phyloP scores from a whole-genome alignment of 352 stramenopile species.

The Hyaloperonospora brassicae region DNA sequence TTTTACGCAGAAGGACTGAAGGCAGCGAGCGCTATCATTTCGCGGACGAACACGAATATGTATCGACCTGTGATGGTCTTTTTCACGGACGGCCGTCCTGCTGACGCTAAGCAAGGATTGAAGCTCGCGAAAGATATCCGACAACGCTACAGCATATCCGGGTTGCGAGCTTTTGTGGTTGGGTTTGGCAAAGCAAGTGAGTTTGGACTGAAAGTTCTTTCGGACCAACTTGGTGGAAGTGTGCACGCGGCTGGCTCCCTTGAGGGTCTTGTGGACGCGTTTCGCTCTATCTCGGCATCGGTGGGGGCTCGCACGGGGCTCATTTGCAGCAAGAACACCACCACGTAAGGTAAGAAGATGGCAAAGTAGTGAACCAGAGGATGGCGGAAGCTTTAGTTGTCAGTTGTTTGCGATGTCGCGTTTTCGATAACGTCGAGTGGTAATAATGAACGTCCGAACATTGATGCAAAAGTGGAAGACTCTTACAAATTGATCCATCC shows the following conservation, averaged over 20 bases:
- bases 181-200: constrained; percentile 31
- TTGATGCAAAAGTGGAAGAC: no score
- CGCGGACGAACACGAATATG: constrained; percentile 19
- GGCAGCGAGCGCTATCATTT: constrained; percentile 30
- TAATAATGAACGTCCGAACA: no score
- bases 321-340: constrained; percentile 10
- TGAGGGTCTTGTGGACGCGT: constrained; percentile 23
- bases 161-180: constrained; percentile 28
- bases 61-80: constrained; percentile 40
- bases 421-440: no score
- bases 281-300: constrained; percentile 34
- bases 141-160: constrained; percentile 16
- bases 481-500: no score
- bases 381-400: no score
- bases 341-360: not conserved
- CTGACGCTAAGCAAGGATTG: constrained; percentile 25
- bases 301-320: constrained; percentile 31
- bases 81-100: constrained; percentile 37
- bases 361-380: no score
- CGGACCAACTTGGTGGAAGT: constrained; percentile 21
- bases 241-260: constrained; percentile 22
- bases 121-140: constrained; percentile 24
- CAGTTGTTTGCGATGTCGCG: no score
- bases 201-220: constrained; percentile 21
- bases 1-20: constrained; percentile 30